These are phyloP conservation scores for Erucastrum elatum DNA, from an alignment of 345 rosid species.

Conservation along the genomic window DNA sequence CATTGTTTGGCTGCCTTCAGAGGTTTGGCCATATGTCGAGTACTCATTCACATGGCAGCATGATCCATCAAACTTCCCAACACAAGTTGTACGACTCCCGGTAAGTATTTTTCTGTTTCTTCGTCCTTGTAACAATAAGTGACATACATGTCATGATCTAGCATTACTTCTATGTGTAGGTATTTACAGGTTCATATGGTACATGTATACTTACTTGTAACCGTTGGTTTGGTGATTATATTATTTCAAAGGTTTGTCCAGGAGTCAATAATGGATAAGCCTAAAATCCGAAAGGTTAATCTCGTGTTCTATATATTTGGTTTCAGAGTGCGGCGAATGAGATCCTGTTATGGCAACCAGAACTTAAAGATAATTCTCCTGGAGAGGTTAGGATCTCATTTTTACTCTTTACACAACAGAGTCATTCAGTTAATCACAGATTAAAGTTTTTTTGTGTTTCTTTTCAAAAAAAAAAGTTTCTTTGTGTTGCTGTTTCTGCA, in stretches of 20 bases:
- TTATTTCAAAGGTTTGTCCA: constrained; percentile 76
- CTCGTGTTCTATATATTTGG: constrained; percentile 38
- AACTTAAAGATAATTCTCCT: constrained; percentile 93
- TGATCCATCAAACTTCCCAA: constrained; percentile 86
- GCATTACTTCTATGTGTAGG: constrained; percentile 47
- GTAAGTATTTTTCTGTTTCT: constrained; percentile 49
- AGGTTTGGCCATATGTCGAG: constrained; percentile 98
- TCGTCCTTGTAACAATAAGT: constrained; percentile 76
- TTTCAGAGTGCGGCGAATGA: constrained; percentile 90
- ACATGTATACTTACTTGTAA: constrained; percentile 90
- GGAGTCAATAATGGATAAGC: constrained; percentile 7
- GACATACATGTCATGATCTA: background rate
- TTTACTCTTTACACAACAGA: background rate
- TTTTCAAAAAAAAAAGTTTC: background rate
- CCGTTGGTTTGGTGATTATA: constrained; percentile 93
- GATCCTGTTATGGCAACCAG: constrained; percentile 92
- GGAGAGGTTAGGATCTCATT: constrained; percentile 69
- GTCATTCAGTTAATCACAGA: constrained; percentile 4
- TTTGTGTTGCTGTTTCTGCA: constrained; percentile 23
- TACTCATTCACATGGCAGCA: constrained; percentile 93
- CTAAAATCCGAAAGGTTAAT: background rate
- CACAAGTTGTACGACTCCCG: constrained; percentile 93
- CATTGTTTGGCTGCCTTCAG: constrained; percentile 44
- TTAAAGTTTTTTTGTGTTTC: background rate
- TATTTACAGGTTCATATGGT: constrained; percentile 91